These are phyloP conservation scores for Chlorociboria aeruginascens DNA, from an alignment of 495 filamentous ascomycete genomes.

Conservation along the genomic window DNA sequence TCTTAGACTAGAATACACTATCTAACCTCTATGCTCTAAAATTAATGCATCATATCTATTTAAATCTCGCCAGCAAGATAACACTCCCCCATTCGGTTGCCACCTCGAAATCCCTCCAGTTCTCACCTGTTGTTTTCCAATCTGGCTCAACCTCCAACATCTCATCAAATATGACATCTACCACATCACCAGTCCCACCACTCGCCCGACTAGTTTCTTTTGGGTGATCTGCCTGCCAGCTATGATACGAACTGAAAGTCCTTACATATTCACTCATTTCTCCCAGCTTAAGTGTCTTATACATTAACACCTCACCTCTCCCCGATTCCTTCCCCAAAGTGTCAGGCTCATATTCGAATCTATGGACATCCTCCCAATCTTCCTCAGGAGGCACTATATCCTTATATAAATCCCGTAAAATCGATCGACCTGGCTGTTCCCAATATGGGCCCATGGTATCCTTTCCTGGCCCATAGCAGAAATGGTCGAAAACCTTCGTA, in stretches of 20 bases:
- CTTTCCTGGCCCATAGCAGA: slow-evolving; percentile 28
- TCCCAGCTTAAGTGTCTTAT: slow-evolving; percentile 37
- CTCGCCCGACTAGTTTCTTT: slow-evolving; percentile 30
- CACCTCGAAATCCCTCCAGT: slow-evolving; percentile 36
- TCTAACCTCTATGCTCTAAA: background rate
- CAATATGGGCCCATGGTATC: slow-evolving; percentile 45
- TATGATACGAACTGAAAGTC: slow-evolving; percentile 44
- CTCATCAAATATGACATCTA: slow-evolving; percentile 45
- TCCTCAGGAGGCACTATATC: slow-evolving; percentile 34
- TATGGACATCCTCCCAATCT: slow-evolving; percentile 37
- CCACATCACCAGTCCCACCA: slow-evolving; percentile 39
- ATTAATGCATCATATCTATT: slow-evolving; percentile 10
- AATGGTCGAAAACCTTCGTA: slow-evolving; percentile 32
- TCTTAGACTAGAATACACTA: too few species aligned
- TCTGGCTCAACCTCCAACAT: slow-evolving; percentile 32
- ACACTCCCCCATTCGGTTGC: slow-evolving; percentile 44
- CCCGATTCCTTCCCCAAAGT: slow-evolving; percentile 23
- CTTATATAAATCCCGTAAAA: slow-evolving; percentile 35
- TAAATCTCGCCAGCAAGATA: slow-evolving; percentile 38
- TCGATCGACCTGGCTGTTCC: slow-evolving; percentile 45
- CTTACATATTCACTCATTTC: slow-evolving; percentile 41
- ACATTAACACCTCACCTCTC: slow-evolving; percentile 37
- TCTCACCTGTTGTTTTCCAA: slow-evolving; percentile 34
- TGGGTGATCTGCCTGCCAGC: slow-evolving; percentile 40
- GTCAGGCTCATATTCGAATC: slow-evolving; percentile 45